Conservation (phyloP, 179 eudicot genomes). For the Spergularia azorica region DNA sequence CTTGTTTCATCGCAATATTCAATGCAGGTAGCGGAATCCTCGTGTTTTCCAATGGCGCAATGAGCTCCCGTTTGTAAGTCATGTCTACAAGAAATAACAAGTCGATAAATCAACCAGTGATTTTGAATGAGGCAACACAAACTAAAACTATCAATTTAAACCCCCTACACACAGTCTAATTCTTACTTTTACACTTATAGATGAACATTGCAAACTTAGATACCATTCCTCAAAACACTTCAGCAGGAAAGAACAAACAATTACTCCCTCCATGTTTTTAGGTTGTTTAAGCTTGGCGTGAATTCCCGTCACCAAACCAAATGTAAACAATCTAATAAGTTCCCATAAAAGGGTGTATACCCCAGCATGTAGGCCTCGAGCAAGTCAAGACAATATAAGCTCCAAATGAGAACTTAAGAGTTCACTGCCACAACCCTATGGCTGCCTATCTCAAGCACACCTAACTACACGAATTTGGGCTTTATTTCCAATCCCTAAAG, state of each 20-base stretch:
- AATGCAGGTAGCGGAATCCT: conserved; percentile 61
- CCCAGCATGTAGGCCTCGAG: background rate
- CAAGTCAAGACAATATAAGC: background rate
- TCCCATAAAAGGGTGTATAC: no score
- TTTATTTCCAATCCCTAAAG: background rate
- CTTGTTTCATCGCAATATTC: conserved; percentile 76
- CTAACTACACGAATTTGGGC: background rate
- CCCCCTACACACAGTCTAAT: background rate
- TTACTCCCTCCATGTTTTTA: no score
- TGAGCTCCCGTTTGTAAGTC: conserved; percentile 60
- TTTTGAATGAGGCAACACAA: background rate
- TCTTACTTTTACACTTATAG: background rate
- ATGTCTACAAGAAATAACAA: conserved; percentile 45
- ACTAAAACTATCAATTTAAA: background rate
- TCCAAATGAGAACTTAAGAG: background rate
- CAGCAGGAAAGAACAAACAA: no score
- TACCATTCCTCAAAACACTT: background rate
- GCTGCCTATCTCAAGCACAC: background rate
- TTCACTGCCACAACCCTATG: background rate
- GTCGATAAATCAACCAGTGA: background rate
- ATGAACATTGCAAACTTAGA: background rate
- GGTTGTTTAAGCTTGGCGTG: no score
- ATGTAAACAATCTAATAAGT: no score
- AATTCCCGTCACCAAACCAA: no score
- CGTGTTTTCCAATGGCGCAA: conserved; percentile 61